phyloP scores from a whole-genome alignment of 331 rosid genomes.

The Telfairia occidentalis region DNA sequence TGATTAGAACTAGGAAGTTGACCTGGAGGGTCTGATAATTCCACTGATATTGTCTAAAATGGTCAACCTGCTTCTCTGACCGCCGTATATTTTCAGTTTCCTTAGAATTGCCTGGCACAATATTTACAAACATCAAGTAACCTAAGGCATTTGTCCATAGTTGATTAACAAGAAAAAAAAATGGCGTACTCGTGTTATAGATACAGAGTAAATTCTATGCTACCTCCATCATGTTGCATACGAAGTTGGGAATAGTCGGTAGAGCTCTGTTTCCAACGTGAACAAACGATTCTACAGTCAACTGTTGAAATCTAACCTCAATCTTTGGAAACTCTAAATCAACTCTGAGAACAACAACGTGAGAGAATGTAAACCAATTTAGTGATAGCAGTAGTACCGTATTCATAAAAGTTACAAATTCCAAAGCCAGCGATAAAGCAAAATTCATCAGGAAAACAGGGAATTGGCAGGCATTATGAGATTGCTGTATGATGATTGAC shows the following conservation, averaged over 20 bases:
- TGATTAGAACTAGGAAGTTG: constrained; percentile 2
- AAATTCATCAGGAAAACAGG: neutral
- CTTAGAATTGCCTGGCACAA: constrained; percentile 50
- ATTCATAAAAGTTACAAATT: neutral
- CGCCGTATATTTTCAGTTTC: constrained; percentile 35
- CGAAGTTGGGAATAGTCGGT: constrained; percentile 85
- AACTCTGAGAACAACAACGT: constrained; percentile 39
- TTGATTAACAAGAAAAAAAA: neutral
- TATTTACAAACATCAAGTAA: constrained; percentile 11
- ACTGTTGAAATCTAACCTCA: constrained; percentile 73
- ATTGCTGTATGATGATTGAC: neutral
- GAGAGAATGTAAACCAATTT: neutral
- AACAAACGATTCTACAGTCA: constrained; percentile 70
- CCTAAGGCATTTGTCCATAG: neutral
- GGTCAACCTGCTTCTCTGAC: constrained; percentile 69
- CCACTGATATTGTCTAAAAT: constrained; percentile 68
- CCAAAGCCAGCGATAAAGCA: neutral
- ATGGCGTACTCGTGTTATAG: neutral
- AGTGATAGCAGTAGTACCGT: neutral
- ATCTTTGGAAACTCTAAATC: constrained; percentile 76
- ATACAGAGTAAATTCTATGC: neutral
- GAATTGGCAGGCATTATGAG: neutral
- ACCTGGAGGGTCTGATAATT: constrained; percentile 85
- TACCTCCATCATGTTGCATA: constrained; percentile 84
- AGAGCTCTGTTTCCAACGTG: constrained; percentile 92